These are phyloP conservation scores for Phytophthora fragariaefolia DNA, from an alignment of 352 stramenopile species.

Conservation along the genomic window DNA sequence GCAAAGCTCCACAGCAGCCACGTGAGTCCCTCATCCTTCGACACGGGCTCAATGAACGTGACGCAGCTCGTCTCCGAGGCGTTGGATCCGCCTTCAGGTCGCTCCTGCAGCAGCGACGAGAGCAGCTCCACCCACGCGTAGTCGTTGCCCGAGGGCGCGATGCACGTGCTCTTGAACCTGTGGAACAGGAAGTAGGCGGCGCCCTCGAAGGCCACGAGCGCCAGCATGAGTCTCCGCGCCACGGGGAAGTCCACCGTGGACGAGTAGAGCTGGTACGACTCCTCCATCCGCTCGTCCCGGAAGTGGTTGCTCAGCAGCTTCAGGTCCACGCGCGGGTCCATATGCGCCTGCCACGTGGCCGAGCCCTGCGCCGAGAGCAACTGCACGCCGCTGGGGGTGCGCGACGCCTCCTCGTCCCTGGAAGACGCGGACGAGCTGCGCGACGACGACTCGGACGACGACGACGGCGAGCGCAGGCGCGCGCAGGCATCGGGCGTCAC, in stretches of 20 bases:
- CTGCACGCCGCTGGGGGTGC: conserved; percentile 30
- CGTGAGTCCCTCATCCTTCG: conserved; percentile 41
- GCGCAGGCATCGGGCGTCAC: conserved; percentile 7
- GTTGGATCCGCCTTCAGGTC: conserved; percentile 8
- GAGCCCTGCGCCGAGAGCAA: conserved; percentile 50
- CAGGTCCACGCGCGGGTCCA: conserved; percentile 63
- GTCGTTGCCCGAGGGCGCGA: conserved; percentile 39
- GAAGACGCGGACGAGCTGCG: conserved; percentile 25
- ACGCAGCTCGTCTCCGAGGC: conserved; percentile 36
- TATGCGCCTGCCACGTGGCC: conserved; percentile 51
- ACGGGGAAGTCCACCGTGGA: conserved; percentile 75
- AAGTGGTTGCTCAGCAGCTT: conserved; percentile 74
- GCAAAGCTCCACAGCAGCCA: conserved; percentile 67
- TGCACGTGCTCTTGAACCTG: conserved; percentile 48
- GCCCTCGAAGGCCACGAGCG: conserved; percentile 63
- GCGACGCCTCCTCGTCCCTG: conserved; percentile 4
- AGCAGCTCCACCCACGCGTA: conserved; percentile 39
- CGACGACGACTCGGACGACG: conserved; percentile 29
- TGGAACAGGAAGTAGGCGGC: conserved; percentile 63
- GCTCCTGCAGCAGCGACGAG: conserved; percentile 21
- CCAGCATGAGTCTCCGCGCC: conserved; percentile 63
- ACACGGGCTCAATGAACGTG: conserved; percentile 33
- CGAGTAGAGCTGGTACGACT: conserved; percentile 83
- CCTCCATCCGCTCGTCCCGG: conserved; percentile 68
- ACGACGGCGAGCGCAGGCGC: conserved; percentile 12